phyloP scores from a whole-genome alignment of 2,329 filamentous ascomycete species.

The Aspergillus tanneri region DNA sequence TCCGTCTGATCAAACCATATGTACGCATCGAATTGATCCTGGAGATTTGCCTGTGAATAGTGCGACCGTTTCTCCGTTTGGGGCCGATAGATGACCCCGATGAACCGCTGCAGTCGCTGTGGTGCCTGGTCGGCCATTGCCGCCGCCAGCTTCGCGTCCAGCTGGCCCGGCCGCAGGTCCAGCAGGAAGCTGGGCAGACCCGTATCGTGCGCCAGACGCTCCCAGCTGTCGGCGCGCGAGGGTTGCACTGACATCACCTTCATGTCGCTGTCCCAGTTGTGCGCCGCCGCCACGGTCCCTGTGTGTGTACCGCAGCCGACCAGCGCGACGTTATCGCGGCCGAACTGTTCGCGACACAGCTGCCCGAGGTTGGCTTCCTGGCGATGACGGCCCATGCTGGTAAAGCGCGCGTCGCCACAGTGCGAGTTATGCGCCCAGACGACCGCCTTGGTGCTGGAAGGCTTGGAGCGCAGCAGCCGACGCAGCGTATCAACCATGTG shows the following conservation, averaged over 20 bases:
- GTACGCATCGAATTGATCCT: constrained; percentile 52
- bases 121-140: constrained; percentile 37
- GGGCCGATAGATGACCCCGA: constrained; percentile 55
- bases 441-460: constrained; percentile 45
- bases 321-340: constrained; percentile 42
- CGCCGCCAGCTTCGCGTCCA: constrained; percentile 37
- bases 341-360: constrained; percentile 50
- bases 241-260: constrained; percentile 50
- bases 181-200: constrained; percentile 48
- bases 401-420: constrained; percentile 54
- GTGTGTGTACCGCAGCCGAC: constrained; percentile 52
- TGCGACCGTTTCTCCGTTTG: constrained; percentile 52
- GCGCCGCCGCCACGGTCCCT: constrained; percentile 54
- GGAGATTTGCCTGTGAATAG: constrained; percentile 48
- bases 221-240: constrained; percentile 50
- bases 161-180: constrained; percentile 44
- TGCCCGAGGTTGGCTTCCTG: constrained; percentile 55
- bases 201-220: constrained; percentile 50
- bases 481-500: constrained; percentile 54
- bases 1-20: constrained; percentile 52
- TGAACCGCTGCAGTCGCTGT: constrained; percentile 50
- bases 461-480: constrained; percentile 45
- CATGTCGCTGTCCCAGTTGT: constrained; percentile 54
- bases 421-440: constrained; percentile 58
- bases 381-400: constrained; percentile 47